phyloP scores from a whole-genome alignment of 768 basidiomycete species.

The Lentinula lateritia region DNA sequence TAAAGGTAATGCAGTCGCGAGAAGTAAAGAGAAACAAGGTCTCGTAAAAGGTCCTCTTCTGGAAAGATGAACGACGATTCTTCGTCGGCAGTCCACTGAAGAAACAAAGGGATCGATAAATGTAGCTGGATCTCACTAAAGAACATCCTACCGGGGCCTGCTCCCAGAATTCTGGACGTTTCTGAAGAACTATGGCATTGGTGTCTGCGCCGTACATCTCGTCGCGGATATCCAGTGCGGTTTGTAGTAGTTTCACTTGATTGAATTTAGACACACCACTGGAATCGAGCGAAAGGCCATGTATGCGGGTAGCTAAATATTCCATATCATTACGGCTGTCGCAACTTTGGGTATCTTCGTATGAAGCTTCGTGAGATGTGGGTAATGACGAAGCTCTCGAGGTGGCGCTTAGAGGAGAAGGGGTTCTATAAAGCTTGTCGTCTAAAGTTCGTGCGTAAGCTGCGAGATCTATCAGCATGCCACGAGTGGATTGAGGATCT shows the following conservation, averaged over 20 bases:
- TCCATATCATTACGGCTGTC: background rate
- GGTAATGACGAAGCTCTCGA: background rate
- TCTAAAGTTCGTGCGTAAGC: background rate
- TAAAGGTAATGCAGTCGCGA: constrained; percentile 26
- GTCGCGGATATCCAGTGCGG: constrained; percentile 2
- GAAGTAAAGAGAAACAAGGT: constrained; percentile 50
- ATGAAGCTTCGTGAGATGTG: background rate
- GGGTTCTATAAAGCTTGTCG: background rate
- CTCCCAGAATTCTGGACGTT: background rate
- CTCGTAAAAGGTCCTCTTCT: constrained; percentile 26
- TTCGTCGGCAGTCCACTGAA: background rate
- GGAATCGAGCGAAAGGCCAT: background rate
- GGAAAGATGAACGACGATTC: constrained; percentile 24
- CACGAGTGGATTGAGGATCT: background rate
- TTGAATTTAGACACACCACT: background rate
- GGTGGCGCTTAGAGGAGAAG: background rate
- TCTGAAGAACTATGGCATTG: background rate
- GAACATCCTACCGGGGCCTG: background rate
- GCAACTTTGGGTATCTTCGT: background rate
- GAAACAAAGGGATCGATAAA: background rate
- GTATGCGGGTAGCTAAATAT: background rate
- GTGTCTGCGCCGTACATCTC: background rate
- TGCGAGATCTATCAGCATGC: constrained; percentile 3
- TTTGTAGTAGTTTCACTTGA: constrained; percentile 2
- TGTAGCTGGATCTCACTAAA: background rate